Percentiles rank a stretch among this genome's conserved stretches.
Evolutionary conservation across 306 rosid genomes (phyloP).

Genomic region (Acacia crassicarpa): DNA sequence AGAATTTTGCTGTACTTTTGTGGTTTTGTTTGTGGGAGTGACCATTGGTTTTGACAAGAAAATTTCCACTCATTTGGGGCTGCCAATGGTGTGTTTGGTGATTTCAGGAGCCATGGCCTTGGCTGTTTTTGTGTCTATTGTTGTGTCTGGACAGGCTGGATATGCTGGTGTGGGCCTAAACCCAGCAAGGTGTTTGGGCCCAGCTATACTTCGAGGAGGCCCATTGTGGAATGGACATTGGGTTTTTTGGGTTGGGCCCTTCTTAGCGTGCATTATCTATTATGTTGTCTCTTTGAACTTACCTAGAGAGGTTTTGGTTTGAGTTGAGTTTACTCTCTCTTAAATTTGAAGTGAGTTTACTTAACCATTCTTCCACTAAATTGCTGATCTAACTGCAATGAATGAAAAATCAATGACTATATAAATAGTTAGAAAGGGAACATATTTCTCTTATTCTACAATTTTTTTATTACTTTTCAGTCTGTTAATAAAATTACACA

Average conservation of each 20-base stretch:
- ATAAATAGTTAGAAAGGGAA: not conserved
- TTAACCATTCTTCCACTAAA: not conserved
- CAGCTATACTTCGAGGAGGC: conserved; percentile 10
- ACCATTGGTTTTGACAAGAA: conserved; percentile 66
- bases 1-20: conserved; percentile 23
- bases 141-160: conserved; percentile 50
- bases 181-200: conserved; percentile 32
- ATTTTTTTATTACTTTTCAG: too few relatives aligned
- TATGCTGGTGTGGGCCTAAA: conserved; percentile 44
- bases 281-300: not conserved
- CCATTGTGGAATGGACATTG: conserved; percentile 31
- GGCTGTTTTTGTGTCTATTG: conserved; percentile 63
- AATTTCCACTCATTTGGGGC: conserved; percentile 52
- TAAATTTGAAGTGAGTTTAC: not conserved
- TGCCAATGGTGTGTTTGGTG: conserved; percentile 43
- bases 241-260: conserved; percentile 33
- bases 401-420: not conserved
- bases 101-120: conserved; percentile 53
- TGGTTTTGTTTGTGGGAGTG: conserved; percentile 60
- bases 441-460: too few relatives aligned
- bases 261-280: conserved; percentile 24
- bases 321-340: not conserved
- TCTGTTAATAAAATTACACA: too few relatives aligned
- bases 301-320: conserved; percentile 5
- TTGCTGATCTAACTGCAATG: not conserved